Evolutionary conservation across 192 early-diverging fungal genomes (phyloP).

Genomic region (Pilaira anomala): DNA sequence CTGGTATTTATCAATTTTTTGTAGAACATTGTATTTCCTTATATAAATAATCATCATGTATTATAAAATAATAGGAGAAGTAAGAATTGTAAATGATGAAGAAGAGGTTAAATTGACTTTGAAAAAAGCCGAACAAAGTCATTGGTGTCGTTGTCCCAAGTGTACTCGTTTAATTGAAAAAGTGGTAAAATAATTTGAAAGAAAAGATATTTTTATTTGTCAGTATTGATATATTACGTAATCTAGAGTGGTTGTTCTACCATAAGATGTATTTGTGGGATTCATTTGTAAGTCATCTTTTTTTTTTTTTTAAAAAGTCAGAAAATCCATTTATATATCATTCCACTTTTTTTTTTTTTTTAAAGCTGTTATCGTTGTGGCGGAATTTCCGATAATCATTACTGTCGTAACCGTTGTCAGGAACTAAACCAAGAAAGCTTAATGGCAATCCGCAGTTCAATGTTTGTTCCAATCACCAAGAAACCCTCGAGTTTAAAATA

Average conservation of each 20-base stretch:
- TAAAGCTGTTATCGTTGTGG: constrained; percentile 20
- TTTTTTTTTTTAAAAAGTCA: no score
- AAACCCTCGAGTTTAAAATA: no score
- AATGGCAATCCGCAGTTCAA: not conserved
- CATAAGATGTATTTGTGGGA: not conserved
- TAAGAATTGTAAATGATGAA: constrained; percentile 8
- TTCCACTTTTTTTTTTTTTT: not conserved
- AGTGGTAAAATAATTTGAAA: not conserved
- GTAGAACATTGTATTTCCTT: not conserved
- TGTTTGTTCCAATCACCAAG: not conserved
- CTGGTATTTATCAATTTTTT: not conserved
- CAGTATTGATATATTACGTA: not conserved
- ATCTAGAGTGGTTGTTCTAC: constrained; percentile 1
- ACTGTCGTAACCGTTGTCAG: not conserved
- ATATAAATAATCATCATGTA: not conserved
- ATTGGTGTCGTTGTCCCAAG: constrained; percentile 14
- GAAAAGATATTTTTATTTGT: not conserved
- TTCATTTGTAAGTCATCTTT: constrained; percentile 7
- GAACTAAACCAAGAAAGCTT: not conserved
- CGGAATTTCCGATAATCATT: not conserved
- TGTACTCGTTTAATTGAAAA: not conserved
- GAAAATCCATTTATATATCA: no score
- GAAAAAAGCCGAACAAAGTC: not conserved
- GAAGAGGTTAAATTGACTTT: not conserved
- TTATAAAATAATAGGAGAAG: not conserved